Percentiles rank a stretch among this genome's conserved stretches.
phyloP scores from a whole-genome alignment of 345 rosid species.

The Sonneratia alba region DNA sequence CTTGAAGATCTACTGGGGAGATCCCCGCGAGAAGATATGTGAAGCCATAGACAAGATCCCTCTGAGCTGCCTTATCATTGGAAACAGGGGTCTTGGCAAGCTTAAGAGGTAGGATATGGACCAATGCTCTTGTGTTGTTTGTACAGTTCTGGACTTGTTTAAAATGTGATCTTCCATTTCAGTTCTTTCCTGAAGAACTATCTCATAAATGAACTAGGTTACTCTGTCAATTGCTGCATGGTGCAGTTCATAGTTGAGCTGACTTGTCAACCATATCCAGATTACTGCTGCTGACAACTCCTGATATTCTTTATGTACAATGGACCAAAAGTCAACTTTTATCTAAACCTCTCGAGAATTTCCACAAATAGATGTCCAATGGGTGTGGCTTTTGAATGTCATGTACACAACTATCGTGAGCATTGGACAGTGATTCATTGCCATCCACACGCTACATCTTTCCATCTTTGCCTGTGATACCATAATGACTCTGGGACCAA shows the following conservation, averaged over 20 bases:
- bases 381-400: too few relatives aligned
- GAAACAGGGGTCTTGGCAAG: slow-evolving; percentile 77
- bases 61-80: slow-evolving; percentile 58
- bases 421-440: background rate
- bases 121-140: background rate
- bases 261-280: too few relatives aligned
- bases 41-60: slow-evolving; percentile 71
- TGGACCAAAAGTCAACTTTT: too few relatives aligned
- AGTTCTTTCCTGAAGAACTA: background rate
- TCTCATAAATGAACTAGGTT: background rate
- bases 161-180: background rate
- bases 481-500: background rate
- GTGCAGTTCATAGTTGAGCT: background rate
- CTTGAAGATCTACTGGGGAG: slow-evolving; percentile 81
- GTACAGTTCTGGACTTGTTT: background rate
- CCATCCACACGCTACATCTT: background rate
- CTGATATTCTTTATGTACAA: background rate
- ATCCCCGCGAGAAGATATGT: slow-evolving; percentile 72
- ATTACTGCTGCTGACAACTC: background rate
- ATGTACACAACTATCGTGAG: background rate
- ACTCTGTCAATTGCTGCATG: background rate
- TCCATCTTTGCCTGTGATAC: background rate
- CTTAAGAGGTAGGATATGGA: slow-evolving; percentile 43
- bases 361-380: background rate
- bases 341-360: background rate